phyloP scores from a whole-genome alignment of 805 yeast species.

The Debaryomyces hansenii region DNA sequence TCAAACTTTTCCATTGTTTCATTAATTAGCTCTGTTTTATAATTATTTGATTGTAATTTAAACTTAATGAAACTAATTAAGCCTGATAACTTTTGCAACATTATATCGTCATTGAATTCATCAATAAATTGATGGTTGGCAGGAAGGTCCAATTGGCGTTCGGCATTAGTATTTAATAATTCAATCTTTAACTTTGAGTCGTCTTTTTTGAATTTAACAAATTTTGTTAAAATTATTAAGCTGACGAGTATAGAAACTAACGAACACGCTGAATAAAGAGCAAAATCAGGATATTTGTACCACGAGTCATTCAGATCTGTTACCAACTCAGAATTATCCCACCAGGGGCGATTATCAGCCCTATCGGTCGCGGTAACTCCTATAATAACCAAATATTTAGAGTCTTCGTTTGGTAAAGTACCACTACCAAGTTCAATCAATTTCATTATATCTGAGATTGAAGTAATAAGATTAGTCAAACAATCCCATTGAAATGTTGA shows the following conservation, averaged over 20 bases:
- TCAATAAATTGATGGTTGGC: not conserved
- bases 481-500: slow-evolving; percentile 27
- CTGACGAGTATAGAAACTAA: slow-evolving; percentile 16
- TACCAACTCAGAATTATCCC: slow-evolving; percentile 8
- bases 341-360: slow-evolving; percentile 12
- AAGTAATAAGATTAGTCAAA: slow-evolving; percentile 24
- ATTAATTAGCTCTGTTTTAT: slow-evolving; percentile 1
- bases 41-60: slow-evolving; percentile 5
- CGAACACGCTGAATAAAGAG: slow-evolving; percentile 14
- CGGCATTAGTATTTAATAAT: not conserved
- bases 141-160: not conserved
- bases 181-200: slow-evolving; percentile 6
- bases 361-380: slow-evolving; percentile 8
- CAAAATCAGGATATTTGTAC: slow-evolving; percentile 18
- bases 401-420: not conserved
- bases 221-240: slow-evolving; percentile 16
- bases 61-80: slow-evolving; percentile 13
- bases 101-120: slow-evolving; percentile 5
- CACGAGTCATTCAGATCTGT: slow-evolving; percentile 14
- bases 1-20: slow-evolving; percentile 17
- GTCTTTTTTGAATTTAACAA: slow-evolving; percentile 7
- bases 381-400: slow-evolving; percentile 6
- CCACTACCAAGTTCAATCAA: slow-evolving; percentile 36
- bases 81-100: slow-evolving; percentile 9
- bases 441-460: slow-evolving; percentile 29